A percentile compares a stretch with the other conserved stretches of the same genome.
Evolutionary conservation across 2,329 filamentous ascomycete genomes (phyloP).

Genomic region (Venturia asperata): DNA sequence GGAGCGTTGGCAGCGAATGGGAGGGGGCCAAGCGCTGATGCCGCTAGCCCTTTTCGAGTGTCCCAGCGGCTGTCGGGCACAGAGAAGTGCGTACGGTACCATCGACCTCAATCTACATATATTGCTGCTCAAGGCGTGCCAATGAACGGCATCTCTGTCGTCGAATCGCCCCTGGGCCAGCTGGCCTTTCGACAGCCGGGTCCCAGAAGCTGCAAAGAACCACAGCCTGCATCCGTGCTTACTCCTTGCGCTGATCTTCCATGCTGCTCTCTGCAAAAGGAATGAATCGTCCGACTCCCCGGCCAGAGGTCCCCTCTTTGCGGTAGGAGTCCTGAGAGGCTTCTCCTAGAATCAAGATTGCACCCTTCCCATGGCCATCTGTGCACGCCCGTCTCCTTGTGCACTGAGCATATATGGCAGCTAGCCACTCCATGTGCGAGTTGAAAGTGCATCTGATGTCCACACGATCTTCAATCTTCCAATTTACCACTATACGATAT

Average conservation of each 20-base stretch:
- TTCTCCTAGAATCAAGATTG: too few relatives aligned
- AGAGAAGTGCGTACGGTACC: too few relatives aligned
- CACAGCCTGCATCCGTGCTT: not conserved
- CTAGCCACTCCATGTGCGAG: not conserved
- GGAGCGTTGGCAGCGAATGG: constrained; percentile 4
- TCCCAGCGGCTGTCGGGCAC: too few relatives aligned
- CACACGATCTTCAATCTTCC: not conserved
- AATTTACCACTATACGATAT: not conserved
- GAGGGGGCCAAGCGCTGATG: not conserved
- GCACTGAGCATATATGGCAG: not conserved
- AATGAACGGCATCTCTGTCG: not conserved
- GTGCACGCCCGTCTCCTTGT: not conserved
- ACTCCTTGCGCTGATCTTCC: not conserved
- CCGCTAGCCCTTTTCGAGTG: not conserved
- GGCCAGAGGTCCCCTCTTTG: not conserved
- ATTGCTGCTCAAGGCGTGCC: not conserved
- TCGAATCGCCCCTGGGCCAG: not conserved
- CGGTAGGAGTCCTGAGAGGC: not conserved
- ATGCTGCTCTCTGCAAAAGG: not conserved
- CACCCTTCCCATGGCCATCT: not conserved
- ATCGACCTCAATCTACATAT: not conserved
- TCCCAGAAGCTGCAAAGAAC: not conserved
- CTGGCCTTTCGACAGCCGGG: not conserved
- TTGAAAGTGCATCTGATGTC: not conserved
- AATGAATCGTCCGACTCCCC: not conserved